Conservation (phyloP, 495 filamentous ascomycete genomes). For the Usnea hakonensis region DNA sequence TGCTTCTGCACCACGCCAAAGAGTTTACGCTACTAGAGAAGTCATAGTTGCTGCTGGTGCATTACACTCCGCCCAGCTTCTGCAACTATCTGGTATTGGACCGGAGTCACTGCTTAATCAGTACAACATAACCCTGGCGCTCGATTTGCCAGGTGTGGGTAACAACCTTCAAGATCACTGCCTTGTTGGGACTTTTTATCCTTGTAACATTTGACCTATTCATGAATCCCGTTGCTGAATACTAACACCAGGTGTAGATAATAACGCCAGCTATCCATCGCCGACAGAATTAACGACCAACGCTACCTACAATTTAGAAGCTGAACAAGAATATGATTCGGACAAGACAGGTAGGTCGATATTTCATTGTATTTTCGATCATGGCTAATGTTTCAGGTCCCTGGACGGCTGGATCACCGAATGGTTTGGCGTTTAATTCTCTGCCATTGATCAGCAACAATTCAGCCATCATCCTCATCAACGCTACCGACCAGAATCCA, state of each 20-base stretch:
- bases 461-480: conserved; percentile 19
- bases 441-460: conserved; percentile 25
- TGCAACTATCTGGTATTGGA: conserved; percentile 50
- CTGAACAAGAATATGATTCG: conserved; percentile 21
- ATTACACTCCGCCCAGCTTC: conserved; percentile 49
- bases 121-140: conserved; percentile 36
- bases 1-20: conserved; percentile 21
- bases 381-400: conserved; percentile 16
- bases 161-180: conserved; percentile 52
- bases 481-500: conserved; percentile 20
- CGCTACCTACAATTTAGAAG: conserved; percentile 23
- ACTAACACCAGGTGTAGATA: conserved; percentile 15
- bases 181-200: conserved; percentile 28
- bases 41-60: conserved; percentile 53
- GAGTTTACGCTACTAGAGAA: conserved; percentile 42
- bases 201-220: conserved; percentile 14
- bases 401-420: conserved; percentile 27
- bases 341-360: conserved; percentile 20
- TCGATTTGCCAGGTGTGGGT: conserved; percentile 48
- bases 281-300: conserved; percentile 25
- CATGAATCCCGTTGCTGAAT: neutral
- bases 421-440: conserved; percentile 25
- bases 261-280: conserved; percentile 27
- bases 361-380: too few relatives aligned
- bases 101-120: conserved; percentile 34